These are phyloP conservation scores for Neophaeococcomyces aloes DNA, from an alignment of 2,329 filamentous ascomycete species.

Conservation along the genomic window DNA sequence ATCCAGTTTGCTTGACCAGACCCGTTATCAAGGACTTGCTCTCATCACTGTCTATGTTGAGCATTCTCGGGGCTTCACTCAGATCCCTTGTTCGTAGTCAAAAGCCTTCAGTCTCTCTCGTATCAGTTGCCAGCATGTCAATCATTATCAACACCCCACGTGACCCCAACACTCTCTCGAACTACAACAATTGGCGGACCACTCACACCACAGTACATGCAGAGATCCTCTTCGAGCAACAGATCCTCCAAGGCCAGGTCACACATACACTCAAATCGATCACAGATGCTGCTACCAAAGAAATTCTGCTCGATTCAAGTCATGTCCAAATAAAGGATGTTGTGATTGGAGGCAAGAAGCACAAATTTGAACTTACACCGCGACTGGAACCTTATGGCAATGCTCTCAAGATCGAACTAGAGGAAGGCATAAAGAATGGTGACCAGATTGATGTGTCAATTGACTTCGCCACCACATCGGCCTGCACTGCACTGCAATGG, in stretches of 20 bases:
- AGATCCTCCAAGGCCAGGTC: slow-evolving; percentile 67
- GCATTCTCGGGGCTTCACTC: too few relatives aligned
- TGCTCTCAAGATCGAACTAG: slow-evolving; percentile 39
- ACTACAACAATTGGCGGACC: slow-evolving; percentile 81
- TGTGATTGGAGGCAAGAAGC: slow-evolving; percentile 54
- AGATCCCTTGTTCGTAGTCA: too few relatives aligned
- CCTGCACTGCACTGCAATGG: slow-evolving; percentile 92
- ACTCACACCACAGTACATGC: slow-evolving; percentile 74
- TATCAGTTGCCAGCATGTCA: slow-evolving; percentile 18
- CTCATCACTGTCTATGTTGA: too few relatives aligned
- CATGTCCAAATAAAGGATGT: slow-evolving; percentile 64
- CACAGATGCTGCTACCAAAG: slow-evolving; percentile 59
- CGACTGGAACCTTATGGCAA: slow-evolving; percentile 58
- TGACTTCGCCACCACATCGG: slow-evolving; percentile 66
- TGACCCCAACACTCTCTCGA: slow-evolving; percentile 84
- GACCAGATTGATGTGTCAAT: slow-evolving; percentile 47
- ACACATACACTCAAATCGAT: slow-evolving; percentile 65
- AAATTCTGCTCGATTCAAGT: slow-evolving; percentile 83
- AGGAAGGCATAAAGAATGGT: slow-evolving; percentile 36
- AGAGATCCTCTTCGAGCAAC: slow-evolving; percentile 71
- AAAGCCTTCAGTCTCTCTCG: too few relatives aligned
- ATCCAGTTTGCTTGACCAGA: too few relatives aligned
- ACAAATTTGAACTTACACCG: slow-evolving; percentile 60
- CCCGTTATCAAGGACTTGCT: too few relatives aligned
- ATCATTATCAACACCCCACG: slow-evolving; percentile 40